Evolutionary conservation across 73 alveolate genomes (phyloP), one percentile per base, ranked within the genome.

Genomic region (Paramecium caudatum): DNA sequence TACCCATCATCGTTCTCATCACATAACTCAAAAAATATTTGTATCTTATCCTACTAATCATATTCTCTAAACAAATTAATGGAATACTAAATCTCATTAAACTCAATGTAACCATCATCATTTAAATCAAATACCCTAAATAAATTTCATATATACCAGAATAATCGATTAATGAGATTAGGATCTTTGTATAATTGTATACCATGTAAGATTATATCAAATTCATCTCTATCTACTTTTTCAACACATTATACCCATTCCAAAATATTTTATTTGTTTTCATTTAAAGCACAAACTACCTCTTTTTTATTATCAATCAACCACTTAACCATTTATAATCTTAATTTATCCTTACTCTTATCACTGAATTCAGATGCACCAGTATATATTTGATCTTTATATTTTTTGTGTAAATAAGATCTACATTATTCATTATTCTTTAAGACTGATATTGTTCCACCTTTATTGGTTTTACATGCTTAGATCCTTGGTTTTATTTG

Each of bases 241-340:
- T 45, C 68, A 41, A 74, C 88, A 21, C 69, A 74, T 74, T 74
- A 12, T 21, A 74, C 88, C 88, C 88, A 74, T 74, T 74, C 88
- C 43, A 74, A 74, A 39, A 74, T 74, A 74, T 74, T 74, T 23
- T 36, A 13, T 45, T 43, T 74, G 43, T 74, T 74, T 45, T 74
- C 88, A 45, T 74, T 74, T 12, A 74, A 74, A 16, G 88, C 68
- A 39, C 68, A 16, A 74, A 74, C 68, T 15, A 74, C 88, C 9
- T 74, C 88, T 17, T 74, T 74, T 12, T 37, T 19, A 45, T 74
- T 74, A 21, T 74, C 88, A 15, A 74, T 74, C 10, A 74, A 21
- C 88, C 88, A 74, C 43, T 43, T 74, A n/a, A 74, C 88, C 43
- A 74, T 37, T 17, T 36, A 45, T 15, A 74, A 45, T 74, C 88